Percentiles rank a stretch among this genome's conserved stretches.
Evolutionary conservation across 164 flowering plant genomes (phyloP).

Genomic region (Warburgia ugandensis): DNA sequence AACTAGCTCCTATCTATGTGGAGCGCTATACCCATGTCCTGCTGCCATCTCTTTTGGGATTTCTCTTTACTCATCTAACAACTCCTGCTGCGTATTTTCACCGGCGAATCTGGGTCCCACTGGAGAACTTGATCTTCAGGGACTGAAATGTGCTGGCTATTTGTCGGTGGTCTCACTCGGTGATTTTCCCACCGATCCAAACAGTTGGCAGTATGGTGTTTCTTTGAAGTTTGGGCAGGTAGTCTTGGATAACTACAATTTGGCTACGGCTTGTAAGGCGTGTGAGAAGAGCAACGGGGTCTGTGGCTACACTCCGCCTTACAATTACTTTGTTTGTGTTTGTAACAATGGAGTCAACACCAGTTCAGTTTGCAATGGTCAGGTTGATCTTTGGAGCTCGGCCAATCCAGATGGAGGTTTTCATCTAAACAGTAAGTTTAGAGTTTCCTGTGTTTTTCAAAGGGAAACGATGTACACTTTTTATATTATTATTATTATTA

Average conservation of each 20-base stretch:
- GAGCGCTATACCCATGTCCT: conserved; percentile 36
- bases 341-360: conserved; percentile 33
- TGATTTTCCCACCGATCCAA: conserved; percentile 35
- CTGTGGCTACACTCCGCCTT: conserved; percentile 40
- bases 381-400: conserved; percentile 9
- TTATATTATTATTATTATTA: no score
- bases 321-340: conserved; percentile 29
- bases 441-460: no score
- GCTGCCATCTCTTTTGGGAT: conserved; percentile 27
- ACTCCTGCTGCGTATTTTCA: conserved; percentile 46
- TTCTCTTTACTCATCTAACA: conserved; percentile 26
- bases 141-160: conserved; percentile 24
- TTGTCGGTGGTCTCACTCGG: conserved; percentile 33
- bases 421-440: no score
- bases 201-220: conserved; percentile 40
- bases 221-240: conserved; percentile 24
- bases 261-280: conserved; percentile 19
- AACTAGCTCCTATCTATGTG: conserved; percentile 29
- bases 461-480: no score
- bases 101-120: conserved; percentile 38
- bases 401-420: no score
- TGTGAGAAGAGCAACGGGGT: conserved; percentile 35
- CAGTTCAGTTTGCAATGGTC: conserved; percentile 24
- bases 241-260: conserved; percentile 16
- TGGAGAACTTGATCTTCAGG: conserved; percentile 23